phyloP scores from a whole-genome alignment of 257 asterid species.

The Mitragyna speciosa region DNA sequence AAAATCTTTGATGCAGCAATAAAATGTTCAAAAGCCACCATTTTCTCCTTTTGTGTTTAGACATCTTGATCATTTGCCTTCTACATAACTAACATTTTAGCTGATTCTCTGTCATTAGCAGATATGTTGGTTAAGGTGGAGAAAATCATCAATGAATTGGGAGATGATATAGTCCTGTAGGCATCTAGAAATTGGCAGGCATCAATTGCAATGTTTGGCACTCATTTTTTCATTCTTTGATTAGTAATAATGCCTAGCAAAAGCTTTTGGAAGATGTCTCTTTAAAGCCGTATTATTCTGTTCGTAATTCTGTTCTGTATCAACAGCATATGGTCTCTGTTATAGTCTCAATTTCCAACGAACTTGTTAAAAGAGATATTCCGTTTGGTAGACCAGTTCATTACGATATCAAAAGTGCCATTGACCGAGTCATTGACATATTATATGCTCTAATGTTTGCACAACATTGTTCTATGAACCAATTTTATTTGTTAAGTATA shows the following conservation, averaged over 20 bases:
- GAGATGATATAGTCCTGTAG: constrained; percentile 41
- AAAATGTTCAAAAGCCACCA: background rate
- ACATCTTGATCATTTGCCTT: background rate
- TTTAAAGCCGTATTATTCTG: background rate
- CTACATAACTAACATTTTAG: background rate
- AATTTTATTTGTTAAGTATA: background rate
- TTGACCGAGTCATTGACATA: background rate
- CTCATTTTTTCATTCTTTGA: too few species aligned
- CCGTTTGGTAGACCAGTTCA: background rate
- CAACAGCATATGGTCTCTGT: background rate
- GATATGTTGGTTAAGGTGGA: constrained; percentile 72
- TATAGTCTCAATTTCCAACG: background rate
- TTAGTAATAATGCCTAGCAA: background rate
- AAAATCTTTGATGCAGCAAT: background rate
- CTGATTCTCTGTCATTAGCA: constrained; percentile 36
- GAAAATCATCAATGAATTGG: constrained; percentile 59
- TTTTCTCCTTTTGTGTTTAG: constrained; percentile 1
- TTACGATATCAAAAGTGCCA: background rate
- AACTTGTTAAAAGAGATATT: background rate
- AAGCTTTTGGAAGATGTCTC: background rate
- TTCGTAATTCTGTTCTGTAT: constrained; percentile 1
- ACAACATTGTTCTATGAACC: background rate
- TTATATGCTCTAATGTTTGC: background rate
- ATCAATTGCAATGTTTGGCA: background rate
- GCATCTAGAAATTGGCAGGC: constrained; percentile 8